Evolutionary conservation across 176 grass and related monocot genomes (phyloP).

Genomic region (Aegilops longissima): DNA sequence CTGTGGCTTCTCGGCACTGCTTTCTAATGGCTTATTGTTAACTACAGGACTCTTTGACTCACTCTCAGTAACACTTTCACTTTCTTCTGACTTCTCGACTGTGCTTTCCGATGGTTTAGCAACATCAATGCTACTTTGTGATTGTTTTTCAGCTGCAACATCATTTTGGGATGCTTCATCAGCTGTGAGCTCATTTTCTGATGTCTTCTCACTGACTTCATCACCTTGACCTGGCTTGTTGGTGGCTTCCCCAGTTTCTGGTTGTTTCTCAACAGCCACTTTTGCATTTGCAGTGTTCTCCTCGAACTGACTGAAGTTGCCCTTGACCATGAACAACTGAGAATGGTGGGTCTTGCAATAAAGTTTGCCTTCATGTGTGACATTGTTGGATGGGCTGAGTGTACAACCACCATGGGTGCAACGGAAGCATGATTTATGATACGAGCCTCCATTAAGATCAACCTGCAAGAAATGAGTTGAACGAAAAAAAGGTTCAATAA

Average conservation of each 20-base stretch:
- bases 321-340: constrained; percentile 92
- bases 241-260: constrained; percentile 25
- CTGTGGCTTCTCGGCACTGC: constrained; percentile 22
- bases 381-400: constrained; percentile 73
- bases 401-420: constrained; percentile 87
- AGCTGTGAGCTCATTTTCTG: constrained; percentile 17
- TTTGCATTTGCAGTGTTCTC: constrained; percentile 51
- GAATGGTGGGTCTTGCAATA: constrained; percentile 94
- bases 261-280: constrained; percentile 28
- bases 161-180: constrained; percentile 32
- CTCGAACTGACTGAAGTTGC: constrained; percentile 82
- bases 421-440: constrained; percentile 94
- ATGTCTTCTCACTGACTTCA: constrained; percentile 32
- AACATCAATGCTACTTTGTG: constrained; percentile 11
- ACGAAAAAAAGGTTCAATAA: not conserved
- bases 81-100: constrained; percentile 19
- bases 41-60: constrained; percentile 26
- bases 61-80: constrained; percentile 12
- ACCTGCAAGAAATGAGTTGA: constrained; percentile 45
- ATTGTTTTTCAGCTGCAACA: constrained; percentile 29
- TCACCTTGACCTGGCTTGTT: constrained; percentile 33
- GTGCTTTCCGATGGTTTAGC: constrained; percentile 37
- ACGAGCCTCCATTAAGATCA: constrained; percentile 65
- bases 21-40: constrained; percentile 31
- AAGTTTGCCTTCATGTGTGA: constrained; percentile 85